Evolutionary conservation across 495 filamentous ascomycete species (phyloP).

Genomic region (Penicillium goetzii): DNA sequence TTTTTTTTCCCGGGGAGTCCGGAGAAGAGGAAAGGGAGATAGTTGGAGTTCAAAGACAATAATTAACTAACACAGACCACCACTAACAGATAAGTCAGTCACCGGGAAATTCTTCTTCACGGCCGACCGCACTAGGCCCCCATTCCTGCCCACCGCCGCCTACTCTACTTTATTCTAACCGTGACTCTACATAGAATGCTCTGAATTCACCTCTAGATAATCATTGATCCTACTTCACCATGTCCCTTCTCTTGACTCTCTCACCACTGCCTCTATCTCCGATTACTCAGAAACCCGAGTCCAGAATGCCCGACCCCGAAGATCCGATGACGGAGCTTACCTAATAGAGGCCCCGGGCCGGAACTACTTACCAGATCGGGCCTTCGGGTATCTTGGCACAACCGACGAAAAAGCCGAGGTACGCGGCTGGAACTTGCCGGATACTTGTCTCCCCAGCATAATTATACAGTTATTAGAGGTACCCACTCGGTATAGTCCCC

Average conservation of each 20-base stretch:
- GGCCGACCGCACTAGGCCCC: constrained; percentile 22
- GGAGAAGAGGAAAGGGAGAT: constrained; percentile 9
- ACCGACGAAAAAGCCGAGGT: constrained; percentile 4
- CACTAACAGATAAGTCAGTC: not conserved
- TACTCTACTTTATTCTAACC: not conserved
- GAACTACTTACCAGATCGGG: constrained; percentile 12
- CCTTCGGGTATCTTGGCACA: not conserved
- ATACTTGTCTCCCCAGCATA: constrained; percentile 11
- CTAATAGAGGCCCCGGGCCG: constrained; percentile 15
- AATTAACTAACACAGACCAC: not conserved
- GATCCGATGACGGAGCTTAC: constrained; percentile 28
- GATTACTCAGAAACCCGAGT: constrained; percentile 18
- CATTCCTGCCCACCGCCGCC: not conserved
- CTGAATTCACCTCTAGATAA: not conserved
- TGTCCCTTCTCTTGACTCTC: not conserved
- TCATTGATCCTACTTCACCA: not conserved
- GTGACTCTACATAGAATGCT: not conserved
- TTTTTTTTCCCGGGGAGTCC: constrained; percentile 11
- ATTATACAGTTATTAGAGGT: not conserved
- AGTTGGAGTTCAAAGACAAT: constrained; percentile 1
- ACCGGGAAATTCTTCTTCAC: constrained; percentile 20
- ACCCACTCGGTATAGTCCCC: not conserved
- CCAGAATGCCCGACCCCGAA: constrained; percentile 9
- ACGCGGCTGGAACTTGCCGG: not conserved
- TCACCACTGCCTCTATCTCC: not conserved